Conservation (phyloP, 78 protist genomes). For the Dictyostelium capitatum region DNA sequence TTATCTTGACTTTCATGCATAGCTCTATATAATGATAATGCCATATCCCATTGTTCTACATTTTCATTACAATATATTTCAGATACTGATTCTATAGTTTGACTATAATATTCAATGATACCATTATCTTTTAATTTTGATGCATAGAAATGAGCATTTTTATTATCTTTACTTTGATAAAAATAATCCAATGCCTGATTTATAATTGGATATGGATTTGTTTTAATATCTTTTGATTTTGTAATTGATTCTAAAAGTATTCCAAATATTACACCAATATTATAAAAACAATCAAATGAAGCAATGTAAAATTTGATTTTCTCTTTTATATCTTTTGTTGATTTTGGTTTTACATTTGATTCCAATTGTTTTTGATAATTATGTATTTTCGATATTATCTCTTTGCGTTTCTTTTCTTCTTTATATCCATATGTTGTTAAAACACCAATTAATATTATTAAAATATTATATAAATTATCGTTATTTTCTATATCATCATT, state of each 20-base stretch:
- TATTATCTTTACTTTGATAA: background rate
- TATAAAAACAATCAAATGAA: slow-evolving; percentile 2
- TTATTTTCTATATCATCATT: background rate
- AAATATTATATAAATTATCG: background rate
- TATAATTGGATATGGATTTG: background rate
- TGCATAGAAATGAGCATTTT: background rate
- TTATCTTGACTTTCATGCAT: background rate
- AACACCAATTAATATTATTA: background rate
- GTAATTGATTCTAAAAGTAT: background rate
- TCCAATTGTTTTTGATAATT: too few species aligned
- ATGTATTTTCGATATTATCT: too few species aligned
- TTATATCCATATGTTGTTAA: background rate
- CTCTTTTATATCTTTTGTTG: background rate
- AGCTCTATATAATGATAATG: background rate
- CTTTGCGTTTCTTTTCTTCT: too few species aligned
- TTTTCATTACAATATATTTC: background rate
- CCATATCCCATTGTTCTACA: background rate
- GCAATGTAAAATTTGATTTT: background rate
- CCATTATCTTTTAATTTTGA: background rate
- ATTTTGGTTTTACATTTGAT: background rate
- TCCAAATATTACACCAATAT: background rate
- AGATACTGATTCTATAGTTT: background rate
- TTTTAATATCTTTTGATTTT: background rate
- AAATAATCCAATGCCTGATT: background rate
- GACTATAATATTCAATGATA: too few species aligned